phyloP scores from a whole-genome alignment of 2,329 filamentous ascomycete species.

The Intubia oerlemansii region DNA sequence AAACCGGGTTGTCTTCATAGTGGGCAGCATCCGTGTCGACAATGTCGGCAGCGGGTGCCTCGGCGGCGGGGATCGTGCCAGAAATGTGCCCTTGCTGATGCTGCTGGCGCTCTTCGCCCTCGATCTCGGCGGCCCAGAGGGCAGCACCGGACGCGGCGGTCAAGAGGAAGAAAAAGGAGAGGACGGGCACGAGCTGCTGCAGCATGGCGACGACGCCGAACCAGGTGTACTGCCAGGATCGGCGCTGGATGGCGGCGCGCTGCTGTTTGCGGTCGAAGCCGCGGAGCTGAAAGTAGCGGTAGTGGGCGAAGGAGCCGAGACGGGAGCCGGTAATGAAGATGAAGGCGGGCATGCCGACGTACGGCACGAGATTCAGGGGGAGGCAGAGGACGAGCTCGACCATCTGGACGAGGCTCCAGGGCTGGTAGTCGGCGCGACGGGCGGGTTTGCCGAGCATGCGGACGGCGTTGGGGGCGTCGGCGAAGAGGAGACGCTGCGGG shows the following conservation, averaged over 20 bases:
- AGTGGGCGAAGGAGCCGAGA: slow-evolving; percentile 74
- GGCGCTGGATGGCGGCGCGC: slow-evolving; percentile 43
- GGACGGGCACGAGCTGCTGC: slow-evolving; percentile 66
- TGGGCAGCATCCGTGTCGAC: slow-evolving; percentile 1
- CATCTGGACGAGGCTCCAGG: slow-evolving; percentile 82
- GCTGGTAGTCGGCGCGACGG: slow-evolving; percentile 55
- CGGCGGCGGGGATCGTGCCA: too few species aligned
- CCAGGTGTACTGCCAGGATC: slow-evolving; percentile 74
- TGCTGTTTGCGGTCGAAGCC: slow-evolving; percentile 54
- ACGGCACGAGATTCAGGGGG: slow-evolving; percentile 73
- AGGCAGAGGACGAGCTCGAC: slow-evolving; percentile 60
- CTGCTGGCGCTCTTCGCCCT: too few species aligned
- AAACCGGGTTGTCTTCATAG: slow-evolving; percentile 10
- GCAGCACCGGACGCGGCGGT: slow-evolving; percentile 72
- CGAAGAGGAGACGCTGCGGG: slow-evolving; percentile 41
- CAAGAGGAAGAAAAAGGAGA: slow-evolving; percentile 88
- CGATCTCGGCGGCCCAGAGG: slow-evolving; percentile 65
- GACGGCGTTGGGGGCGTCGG: slow-evolving; percentile 49
- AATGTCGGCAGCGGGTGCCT: too few species aligned
- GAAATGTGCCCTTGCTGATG: too few species aligned
- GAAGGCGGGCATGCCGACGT: slow-evolving; percentile 66
- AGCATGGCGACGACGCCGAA: slow-evolving; percentile 62
- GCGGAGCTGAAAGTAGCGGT: slow-evolving; percentile 69
- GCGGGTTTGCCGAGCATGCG: slow-evolving; percentile 70
- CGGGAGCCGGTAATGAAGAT: slow-evolving; percentile 73